These are phyloP conservation scores for Phaeosphaeriaceae sp. DNA, from an alignment of 2,329 filamentous ascomycete genomes.

Conservation along the genomic window DNA sequence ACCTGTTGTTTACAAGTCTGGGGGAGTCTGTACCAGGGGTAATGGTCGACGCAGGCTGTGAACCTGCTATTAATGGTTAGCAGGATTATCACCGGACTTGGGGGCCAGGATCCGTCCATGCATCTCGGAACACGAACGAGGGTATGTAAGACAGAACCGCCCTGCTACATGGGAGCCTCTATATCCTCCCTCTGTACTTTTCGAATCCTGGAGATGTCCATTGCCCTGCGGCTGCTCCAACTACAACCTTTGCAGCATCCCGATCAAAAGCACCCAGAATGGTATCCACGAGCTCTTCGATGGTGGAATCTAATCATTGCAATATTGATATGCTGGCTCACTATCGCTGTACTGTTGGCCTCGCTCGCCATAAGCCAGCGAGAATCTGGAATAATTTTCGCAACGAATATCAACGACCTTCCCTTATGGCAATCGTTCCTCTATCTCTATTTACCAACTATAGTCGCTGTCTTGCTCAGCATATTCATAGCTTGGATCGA, in stretches of 20 bases:
- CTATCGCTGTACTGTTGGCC: slow-evolving; percentile 57
- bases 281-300: slow-evolving; percentile 7
- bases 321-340: slow-evolving; percentile 14
- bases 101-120: background rate
- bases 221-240: background rate
- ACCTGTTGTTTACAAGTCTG: background rate
- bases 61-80: background rate
- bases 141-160: background rate
- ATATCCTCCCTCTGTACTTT: background rate
- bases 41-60: background rate
- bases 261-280: too few species aligned
- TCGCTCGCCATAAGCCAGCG: slow-evolving; percentile 52
- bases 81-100: background rate
- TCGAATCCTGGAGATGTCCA: background rate
- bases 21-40: background rate
- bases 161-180: background rate
- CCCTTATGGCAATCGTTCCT: slow-evolving; percentile 55
- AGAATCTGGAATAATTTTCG: slow-evolving; percentile 55
- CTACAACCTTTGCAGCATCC: too few species aligned
- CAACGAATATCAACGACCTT: slow-evolving; percentile 46
- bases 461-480: slow-evolving; percentile 64
- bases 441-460: slow-evolving; percentile 59
- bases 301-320: slow-evolving; percentile 16
- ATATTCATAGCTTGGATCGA: slow-evolving; percentile 68
- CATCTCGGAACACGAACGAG: background rate